A percentile compares a stretch with the other conserved stretches of the same genome.
Conservation (phyloP, 345 rosid species). For the Camelina laxa region DNA sequence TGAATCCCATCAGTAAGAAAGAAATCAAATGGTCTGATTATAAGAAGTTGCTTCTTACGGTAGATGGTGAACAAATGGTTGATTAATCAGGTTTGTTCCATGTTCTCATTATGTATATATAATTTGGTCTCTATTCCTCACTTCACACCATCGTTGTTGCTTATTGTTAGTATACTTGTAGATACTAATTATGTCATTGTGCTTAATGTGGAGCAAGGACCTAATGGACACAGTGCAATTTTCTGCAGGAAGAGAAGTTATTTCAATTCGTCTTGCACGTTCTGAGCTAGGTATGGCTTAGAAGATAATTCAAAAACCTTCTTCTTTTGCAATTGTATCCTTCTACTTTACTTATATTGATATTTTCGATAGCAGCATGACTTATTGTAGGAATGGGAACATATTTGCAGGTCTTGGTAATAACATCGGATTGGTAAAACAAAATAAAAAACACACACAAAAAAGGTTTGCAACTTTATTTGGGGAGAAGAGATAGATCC, state of each 20-base stretch:
- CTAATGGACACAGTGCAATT: conserved; percentile 17
- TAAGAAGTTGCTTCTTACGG: conserved; percentile 85
- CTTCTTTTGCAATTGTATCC: too few species aligned
- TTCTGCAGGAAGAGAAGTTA: neutral
- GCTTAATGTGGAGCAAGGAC: conserved; percentile 22
- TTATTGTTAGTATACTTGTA: too few species aligned
- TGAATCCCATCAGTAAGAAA: conserved; percentile 82
- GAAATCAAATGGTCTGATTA: conserved; percentile 97
- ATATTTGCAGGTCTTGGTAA: conserved; percentile 33
- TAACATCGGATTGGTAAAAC: conserved; percentile 35
- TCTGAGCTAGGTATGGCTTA: conserved; percentile 11
- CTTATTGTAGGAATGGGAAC: neutral
- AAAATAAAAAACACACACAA: neutral
- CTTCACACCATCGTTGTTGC: too few species aligned
- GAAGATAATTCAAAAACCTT: too few species aligned
- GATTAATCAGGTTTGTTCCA: conserved; percentile 77
- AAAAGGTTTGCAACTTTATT: conserved; percentile 16
- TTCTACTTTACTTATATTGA: neutral
- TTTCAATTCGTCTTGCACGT: conserved; percentile 32
- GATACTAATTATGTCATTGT: too few species aligned
- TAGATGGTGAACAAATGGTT: conserved; percentile 86
- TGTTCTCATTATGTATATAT: too few species aligned
- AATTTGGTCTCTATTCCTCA: too few species aligned
- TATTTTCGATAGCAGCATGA: too few species aligned
- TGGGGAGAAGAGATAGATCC: conserved; percentile 25